A percentile compares a stretch with the other conserved stretches of the same genome.
These are phyloP conservation scores for Spergularia bocconei DNA, from an alignment of 148 eudicot genomes.

Conservation along the genomic window DNA sequence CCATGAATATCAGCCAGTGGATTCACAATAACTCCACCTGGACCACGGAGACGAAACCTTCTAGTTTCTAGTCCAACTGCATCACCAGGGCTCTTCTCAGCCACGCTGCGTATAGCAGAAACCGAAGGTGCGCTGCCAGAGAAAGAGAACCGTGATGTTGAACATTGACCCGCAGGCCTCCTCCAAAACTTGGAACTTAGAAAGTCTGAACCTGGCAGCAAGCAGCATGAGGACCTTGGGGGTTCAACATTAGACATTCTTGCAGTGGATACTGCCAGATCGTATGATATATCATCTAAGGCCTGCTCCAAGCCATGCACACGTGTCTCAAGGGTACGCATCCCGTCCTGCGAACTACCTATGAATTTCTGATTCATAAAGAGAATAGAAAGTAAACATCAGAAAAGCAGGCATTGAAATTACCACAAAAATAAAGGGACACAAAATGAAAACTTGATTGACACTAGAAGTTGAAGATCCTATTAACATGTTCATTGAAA, in stretches of 20 bases:
- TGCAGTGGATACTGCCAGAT: slow-evolving; percentile 68
- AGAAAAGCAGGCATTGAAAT: slow-evolving; percentile 5
- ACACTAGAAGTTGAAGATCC: neutral
- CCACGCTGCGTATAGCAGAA: slow-evolving; percentile 25
- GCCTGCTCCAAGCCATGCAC: slow-evolving; percentile 85
- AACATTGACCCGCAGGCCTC: slow-evolving; percentile 44
- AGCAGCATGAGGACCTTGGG: slow-evolving; percentile 61
- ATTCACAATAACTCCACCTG: slow-evolving; percentile 59
- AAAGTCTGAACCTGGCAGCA: slow-evolving; percentile 73
- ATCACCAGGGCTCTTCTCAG: slow-evolving; percentile 28
- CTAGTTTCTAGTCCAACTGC: slow-evolving; percentile 37
- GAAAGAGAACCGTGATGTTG: slow-evolving; percentile 44
- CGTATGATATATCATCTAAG: slow-evolving; percentile 80
- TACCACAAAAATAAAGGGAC: neutral
- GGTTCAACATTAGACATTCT: slow-evolving; percentile 53
- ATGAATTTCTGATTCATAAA: slow-evolving; percentile 57
- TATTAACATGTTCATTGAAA: neutral
- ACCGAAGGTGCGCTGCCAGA: slow-evolving; percentile 32
- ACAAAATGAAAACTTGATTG: neutral
- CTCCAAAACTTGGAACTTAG: slow-evolving; percentile 79
- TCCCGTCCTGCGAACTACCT: slow-evolving; percentile 79
- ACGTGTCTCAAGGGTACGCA: slow-evolving; percentile 78
- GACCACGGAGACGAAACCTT: slow-evolving; percentile 43
- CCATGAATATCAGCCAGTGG: slow-evolving; percentile 71
- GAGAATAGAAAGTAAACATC: slow-evolving; percentile 2